Evolutionary conservation across 495 filamentous ascomycete species (phyloP), one percentile per base, ranked within the genome.

Genomic region (Tuber calosporum): DNA sequence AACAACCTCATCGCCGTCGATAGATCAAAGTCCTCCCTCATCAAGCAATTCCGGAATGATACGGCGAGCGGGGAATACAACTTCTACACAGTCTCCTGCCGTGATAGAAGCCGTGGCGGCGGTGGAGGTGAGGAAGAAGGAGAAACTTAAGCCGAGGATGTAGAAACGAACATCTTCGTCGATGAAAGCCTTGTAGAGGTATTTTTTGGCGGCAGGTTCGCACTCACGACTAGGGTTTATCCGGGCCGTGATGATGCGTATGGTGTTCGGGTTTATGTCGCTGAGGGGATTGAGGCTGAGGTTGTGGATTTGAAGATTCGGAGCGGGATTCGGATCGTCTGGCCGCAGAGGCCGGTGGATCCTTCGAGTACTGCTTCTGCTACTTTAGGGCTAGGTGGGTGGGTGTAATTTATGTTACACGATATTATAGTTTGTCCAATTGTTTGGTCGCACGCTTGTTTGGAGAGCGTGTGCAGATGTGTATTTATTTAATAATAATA

Each of bases 101-200:
- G 13, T 4, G 53, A 34, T 1, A 30, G 2, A 2, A 13, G 13
- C 53, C 26, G 70, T 13, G 70, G 73, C 11, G 72, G 72, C n/a
- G 71, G 74, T 30, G 36, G 76, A 20, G 68, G 74, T 17, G 67
- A 45, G 15, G 67, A 69, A 0, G 67, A 69, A 0, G 38, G 74
- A 8, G 83, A 84, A 66, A 78, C 75, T 2, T 75, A 83, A 15
- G 40, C 78, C 2, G 68, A 84, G 37, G 82, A 81, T 36, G 34
- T 62, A 62, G 26, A 62, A 34, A 62, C 34, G 53, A 34, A 34
- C 53, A 81, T 85, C 13, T 84, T 82, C 66, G 82, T 85, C 11
- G 84, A 85, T 40, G 82, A 82, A 42, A 82, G 80, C 2, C 72
- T 85, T 70, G 71, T 85, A 0, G 84, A 85, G 72, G 79, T 85